Conservation (phyloP, 768 basidiomycete species). For the Tylopilus sp. region DNA sequence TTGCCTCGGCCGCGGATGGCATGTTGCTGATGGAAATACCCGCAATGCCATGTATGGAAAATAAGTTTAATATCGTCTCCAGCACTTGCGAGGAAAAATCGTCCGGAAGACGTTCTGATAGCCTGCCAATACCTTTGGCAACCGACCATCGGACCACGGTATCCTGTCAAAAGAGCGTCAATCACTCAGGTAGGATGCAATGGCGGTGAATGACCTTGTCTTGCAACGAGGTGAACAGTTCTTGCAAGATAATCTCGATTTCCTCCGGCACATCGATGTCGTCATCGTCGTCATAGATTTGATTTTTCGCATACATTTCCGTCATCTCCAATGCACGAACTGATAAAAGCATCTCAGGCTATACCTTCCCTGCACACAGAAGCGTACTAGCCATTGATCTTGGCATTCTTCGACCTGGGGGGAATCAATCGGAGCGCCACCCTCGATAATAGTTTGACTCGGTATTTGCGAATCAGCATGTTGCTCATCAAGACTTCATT, state of each 20-base stretch:
- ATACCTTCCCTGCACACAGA: conserved; percentile 24
- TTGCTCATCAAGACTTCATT: conserved; percentile 46
- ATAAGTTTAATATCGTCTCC: conserved; percentile 72
- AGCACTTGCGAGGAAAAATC: conserved; percentile 81
- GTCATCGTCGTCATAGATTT: conserved; percentile 28
- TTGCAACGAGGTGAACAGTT: conserved; percentile 67
- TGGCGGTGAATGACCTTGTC: conserved; percentile 61
- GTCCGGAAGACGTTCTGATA: conserved; percentile 74
- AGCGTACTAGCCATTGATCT: conserved; percentile 40
- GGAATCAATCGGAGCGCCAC: conserved; percentile 62
- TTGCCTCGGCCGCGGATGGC: conserved; percentile 74
- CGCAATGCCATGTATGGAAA: conserved; percentile 66
- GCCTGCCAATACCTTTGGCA: conserved; percentile 86
- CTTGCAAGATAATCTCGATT: conserved; percentile 70
- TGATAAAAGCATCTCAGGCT: conserved; percentile 16
- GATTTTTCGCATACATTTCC: conserved; percentile 6
- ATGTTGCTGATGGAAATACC: conserved; percentile 67
- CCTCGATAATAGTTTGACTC: conserved; percentile 65
- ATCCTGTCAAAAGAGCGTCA: conserved; percentile 51
- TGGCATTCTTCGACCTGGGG: conserved; percentile 33
- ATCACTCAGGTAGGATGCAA: not conserved
- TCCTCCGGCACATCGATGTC: conserved; percentile 73
- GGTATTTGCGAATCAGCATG: conserved; percentile 65
- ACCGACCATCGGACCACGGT: conserved; percentile 94
- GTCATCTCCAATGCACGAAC: conserved; percentile 25